Evolutionary conservation across 768 basidiomycete genomes (phyloP).

Genomic region (Boletus coccyginus): DNA sequence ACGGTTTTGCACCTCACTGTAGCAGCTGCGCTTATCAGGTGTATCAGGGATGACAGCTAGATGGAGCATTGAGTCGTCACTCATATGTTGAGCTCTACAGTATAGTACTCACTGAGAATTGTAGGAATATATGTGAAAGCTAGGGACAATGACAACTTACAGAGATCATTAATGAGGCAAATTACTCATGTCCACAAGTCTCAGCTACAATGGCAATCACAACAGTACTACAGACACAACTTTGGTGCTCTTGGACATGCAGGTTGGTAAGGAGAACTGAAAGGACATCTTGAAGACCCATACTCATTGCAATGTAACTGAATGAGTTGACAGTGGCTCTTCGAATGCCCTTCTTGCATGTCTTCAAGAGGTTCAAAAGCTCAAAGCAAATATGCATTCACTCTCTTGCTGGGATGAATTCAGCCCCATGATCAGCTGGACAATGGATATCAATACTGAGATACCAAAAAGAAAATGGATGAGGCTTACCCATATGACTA

Average conservation of each 20-base stretch:
- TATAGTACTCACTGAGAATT: constrained; percentile 97
- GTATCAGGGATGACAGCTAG: no score
- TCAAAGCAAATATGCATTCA: constrained; percentile 99
- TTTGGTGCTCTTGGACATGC: constrained; percentile 97
- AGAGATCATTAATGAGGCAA: not conserved
- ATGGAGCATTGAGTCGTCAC: no score
- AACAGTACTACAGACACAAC: constrained; percentile 96
- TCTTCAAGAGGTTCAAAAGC: constrained; percentile 92
- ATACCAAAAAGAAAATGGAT: not conserved
- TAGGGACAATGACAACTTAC: constrained; percentile 21
- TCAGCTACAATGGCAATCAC: constrained; percentile 96
- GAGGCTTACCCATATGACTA: constrained; percentile 75
- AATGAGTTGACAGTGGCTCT: constrained; percentile 99
- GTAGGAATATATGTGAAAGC: constrained; percentile 99
- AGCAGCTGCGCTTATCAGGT: no score
- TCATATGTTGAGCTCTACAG: constrained; percentile 97
- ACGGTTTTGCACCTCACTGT: no score
- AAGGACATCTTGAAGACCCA: constrained; percentile 97
- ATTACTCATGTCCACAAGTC: constrained; percentile 70
- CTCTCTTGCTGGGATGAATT: constrained; percentile 97
- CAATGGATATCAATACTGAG: constrained; percentile 1
- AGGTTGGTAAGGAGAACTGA: constrained; percentile 94
- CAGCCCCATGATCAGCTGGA: constrained; percentile 93
- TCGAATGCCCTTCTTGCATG: constrained; percentile 98
- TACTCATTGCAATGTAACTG: constrained; percentile 98